These are phyloP conservation scores for Mimosa bimucronata DNA, from an alignment of 306 rosid genomes.

Conservation along the genomic window DNA sequence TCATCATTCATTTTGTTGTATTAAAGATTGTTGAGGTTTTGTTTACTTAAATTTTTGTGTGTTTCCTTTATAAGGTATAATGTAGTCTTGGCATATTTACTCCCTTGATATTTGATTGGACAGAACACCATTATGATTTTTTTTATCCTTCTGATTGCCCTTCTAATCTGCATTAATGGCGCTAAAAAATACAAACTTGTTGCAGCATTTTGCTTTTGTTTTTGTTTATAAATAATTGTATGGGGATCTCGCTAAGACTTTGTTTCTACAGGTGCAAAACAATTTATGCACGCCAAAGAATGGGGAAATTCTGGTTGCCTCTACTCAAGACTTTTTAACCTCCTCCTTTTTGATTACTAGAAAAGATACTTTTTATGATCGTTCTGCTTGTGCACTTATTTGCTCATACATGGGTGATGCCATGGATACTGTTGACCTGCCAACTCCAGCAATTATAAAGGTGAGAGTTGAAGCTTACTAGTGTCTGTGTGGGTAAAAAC, in stretches of 20 bases:
- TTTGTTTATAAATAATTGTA: conserved; percentile 23
- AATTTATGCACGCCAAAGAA: conserved; percentile 97
- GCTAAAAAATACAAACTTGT: conserved; percentile 22
- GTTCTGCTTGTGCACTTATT: conserved; percentile 83
- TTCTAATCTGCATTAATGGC: background rate
- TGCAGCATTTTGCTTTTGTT: background rate
- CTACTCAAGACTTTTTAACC: conserved; percentile 95
- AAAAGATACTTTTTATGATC: conserved; percentile 95
- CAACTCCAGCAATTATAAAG: conserved; percentile 92
- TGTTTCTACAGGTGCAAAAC: conserved; percentile 78
- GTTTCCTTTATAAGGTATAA: background rate
- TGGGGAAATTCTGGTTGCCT: conserved; percentile 97
- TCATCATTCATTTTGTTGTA: background rate
- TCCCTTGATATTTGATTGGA: background rate
- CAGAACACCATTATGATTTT: background rate
- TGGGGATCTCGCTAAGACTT: conserved; percentile 25
- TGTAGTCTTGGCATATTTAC: background rate
- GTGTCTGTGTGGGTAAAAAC: background rate
- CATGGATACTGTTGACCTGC: conserved; percentile 80
- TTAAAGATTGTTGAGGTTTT: background rate
- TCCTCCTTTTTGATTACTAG: conserved; percentile 93
- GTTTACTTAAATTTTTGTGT: background rate
- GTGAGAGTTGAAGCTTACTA: conserved; percentile 47
- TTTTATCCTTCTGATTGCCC: background rate
- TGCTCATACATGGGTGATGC: conserved; percentile 93